Evolutionary conservation across 225 moss, liverwort and hornwort genomes (phyloP), one percentile per base, ranked within the genome.

Genomic region (Rhytidiadelphus loreus): DNA sequence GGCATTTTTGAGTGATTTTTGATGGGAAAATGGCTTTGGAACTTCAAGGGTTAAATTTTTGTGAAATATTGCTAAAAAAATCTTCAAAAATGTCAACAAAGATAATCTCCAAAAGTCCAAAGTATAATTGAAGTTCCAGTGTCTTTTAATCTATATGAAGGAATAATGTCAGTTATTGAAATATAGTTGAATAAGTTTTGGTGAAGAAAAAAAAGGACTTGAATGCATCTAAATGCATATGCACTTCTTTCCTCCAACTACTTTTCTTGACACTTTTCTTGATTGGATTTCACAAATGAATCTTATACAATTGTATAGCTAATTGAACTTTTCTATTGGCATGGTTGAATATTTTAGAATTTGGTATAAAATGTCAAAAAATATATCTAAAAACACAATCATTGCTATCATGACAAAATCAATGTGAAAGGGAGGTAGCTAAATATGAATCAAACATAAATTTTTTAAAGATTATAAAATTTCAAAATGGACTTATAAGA

Each of bases 41-140:
- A 37, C 11, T 20, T 0, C 21, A 37, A 21, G 10, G 6, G 12
- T 20, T n/a, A 37, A 66, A 12, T 37, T 66, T 66, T 66, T n/a
- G n/a, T n/a, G 20, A 66, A 22, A n/a, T 7, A n/a, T 66, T 66
- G n/a, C 22, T 22, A 12, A 66, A 22, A 19, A 16, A 3, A 1
- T n/a, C 12, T 66, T n/a, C 5, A 5, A 35, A 20, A 20, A 12
- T 22, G 1, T 25, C 25, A 24, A 14, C 4, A 41, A 70, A 2
- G 5, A 41, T 14, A 1, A 14, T 41, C 8, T 39, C 3, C 25
- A 70, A 7, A 23, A 22, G 12, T n/a, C 4, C 0, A 5, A 3
- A 68, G 7, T 23, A 68, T 12, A 68, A n/a, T 69, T 69, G 13
- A 39, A 24, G 14, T 4, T 69, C 8, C 14, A 8, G 8, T 69